Conservation (phyloP, 176 grass and related monocot genomes). For the Dactylis glomerata region DNA sequence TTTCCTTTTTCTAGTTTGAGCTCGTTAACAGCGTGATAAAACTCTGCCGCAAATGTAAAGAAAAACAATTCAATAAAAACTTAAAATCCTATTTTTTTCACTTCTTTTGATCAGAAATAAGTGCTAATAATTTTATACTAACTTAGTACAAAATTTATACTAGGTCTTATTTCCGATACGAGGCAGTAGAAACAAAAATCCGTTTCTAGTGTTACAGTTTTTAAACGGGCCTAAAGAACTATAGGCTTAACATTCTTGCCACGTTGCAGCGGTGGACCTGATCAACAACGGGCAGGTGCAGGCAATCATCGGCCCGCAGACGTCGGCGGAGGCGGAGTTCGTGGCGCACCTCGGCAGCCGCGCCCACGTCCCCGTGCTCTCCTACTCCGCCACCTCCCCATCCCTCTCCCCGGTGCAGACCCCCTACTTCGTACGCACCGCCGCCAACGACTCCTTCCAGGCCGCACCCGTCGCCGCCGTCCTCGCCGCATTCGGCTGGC, state of each 20-base stretch:
- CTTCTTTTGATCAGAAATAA: too few relatives aligned
- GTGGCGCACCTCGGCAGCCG: slow-evolving; percentile 46
- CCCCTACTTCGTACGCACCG: slow-evolving; percentile 70
- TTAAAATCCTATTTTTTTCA: too few relatives aligned
- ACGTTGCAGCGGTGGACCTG: slow-evolving; percentile 58
- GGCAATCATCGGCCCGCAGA: slow-evolving; percentile 50
- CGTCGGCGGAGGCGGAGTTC: slow-evolving; percentile 40
- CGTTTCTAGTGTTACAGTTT: too few relatives aligned
- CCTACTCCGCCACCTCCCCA: slow-evolving; percentile 57
- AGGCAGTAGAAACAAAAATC: too few relatives aligned
- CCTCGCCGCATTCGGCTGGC: slow-evolving; percentile 47
- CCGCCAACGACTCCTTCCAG: slow-evolving; percentile 54
- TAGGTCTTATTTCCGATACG: too few relatives aligned
- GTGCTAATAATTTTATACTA: too few relatives aligned
- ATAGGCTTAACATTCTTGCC: too few relatives aligned
- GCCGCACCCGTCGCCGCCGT: slow-evolving; percentile 43
- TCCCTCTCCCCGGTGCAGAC: slow-evolving; percentile 32
- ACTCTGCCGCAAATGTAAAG: too few relatives aligned
- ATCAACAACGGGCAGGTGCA: slow-evolving; percentile 54
- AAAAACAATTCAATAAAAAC: too few relatives aligned
- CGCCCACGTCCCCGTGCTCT: slow-evolving; percentile 63
- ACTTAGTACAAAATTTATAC: too few relatives aligned
- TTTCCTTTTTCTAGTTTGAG: not conserved
- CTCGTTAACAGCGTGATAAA: too few relatives aligned
- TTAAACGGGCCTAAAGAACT: not conserved